Conservation (phyloP, 2,329 filamentous ascomycete species). For the Neopestalotiopsis rosae region DNA sequence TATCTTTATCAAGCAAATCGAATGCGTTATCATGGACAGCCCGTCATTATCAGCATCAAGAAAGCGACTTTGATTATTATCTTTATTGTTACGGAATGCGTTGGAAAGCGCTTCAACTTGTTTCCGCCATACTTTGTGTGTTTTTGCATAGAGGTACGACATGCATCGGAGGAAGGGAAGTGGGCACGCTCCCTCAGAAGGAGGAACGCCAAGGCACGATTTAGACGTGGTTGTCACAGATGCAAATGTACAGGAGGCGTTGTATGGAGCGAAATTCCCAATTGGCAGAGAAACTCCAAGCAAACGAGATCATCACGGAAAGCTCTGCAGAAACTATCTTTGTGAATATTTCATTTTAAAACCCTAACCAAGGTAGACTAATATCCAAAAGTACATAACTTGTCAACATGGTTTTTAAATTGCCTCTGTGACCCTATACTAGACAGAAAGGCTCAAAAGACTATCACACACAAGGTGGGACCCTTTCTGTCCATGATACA, state of each 20-base stretch:
- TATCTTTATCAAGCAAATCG: background rate
- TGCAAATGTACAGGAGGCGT: too few relatives aligned
- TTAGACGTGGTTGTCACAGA: too few relatives aligned
- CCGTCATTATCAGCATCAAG: background rate
- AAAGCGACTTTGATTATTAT: background rate
- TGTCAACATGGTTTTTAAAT: background rate
- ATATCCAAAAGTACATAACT: constrained; percentile 13
- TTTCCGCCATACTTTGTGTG: background rate
- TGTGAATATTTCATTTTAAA: constrained; percentile 12
- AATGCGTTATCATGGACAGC: background rate
- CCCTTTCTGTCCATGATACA: too few relatives aligned
- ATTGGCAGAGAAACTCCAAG: background rate
- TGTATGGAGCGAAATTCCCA: too few relatives aligned
- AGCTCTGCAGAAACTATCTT: background rate
- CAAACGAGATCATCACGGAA: background rate
- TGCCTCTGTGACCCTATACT: background rate
- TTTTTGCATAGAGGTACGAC: background rate
- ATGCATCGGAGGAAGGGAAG: too few relatives aligned
- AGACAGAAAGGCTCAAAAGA: too few relatives aligned
- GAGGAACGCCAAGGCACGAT: too few relatives aligned
- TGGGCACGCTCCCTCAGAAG: too few relatives aligned
- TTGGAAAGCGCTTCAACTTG: background rate
- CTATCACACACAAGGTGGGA: too few relatives aligned
- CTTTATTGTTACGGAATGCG: background rate
- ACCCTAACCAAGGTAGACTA: background rate